A percentile compares a stretch with the other conserved stretches of the same genome.
Evolutionary conservation across 2,329 filamentous ascomycete genomes (phyloP).

Genomic region (Diaporthe velutina): DNA sequence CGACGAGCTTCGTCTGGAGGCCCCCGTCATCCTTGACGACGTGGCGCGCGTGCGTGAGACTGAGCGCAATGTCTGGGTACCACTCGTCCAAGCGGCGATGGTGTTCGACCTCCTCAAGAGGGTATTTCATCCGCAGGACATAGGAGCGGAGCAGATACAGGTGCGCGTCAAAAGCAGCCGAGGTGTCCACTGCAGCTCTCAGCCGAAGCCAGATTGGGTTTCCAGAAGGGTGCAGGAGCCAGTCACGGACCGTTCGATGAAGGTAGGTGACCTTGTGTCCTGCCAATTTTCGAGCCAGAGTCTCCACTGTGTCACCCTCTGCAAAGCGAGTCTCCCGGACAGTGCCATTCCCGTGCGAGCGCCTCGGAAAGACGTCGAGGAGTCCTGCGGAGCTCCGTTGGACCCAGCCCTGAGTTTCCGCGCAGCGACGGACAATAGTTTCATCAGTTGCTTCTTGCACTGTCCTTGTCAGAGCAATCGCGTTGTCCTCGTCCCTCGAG

Average conservation of each 20-base stretch:
- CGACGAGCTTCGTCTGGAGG: slow-evolving; percentile 43
- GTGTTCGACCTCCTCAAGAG: slow-evolving; percentile 51
- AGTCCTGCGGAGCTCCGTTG: slow-evolving; percentile 33
- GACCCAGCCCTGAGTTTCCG: slow-evolving; percentile 25
- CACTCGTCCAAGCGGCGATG: slow-evolving; percentile 55
- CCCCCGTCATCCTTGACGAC: slow-evolving; percentile 41
- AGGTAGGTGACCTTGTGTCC: slow-evolving; percentile 49
- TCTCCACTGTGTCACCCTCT: slow-evolving; percentile 8
- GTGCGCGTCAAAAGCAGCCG: slow-evolving; percentile 47
- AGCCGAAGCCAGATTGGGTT: slow-evolving; percentile 43
- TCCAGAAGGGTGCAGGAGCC: slow-evolving; percentile 44
- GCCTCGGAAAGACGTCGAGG: slow-evolving; percentile 16
- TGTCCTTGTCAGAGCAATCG: slow-evolving; percentile 32
- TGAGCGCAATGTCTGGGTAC: slow-evolving; percentile 53
- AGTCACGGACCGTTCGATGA: slow-evolving; percentile 52
- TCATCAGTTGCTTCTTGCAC: slow-evolving; percentile 43
- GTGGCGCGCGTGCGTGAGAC: slow-evolving; percentile 52
- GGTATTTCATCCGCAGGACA: slow-evolving; percentile 49
- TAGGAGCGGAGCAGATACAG: slow-evolving; percentile 50
- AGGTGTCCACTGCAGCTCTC: not conserved
- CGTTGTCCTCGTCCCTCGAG: slow-evolving; percentile 42
- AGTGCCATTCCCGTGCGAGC: not conserved
- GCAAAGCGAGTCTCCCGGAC: slow-evolving; percentile 7
- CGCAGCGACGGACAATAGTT: slow-evolving; percentile 35
- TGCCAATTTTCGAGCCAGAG: slow-evolving; percentile 9